phyloP scores from a whole-genome alignment of 2,329 filamentous ascomycete species.

The Calycina herbarum region DNA sequence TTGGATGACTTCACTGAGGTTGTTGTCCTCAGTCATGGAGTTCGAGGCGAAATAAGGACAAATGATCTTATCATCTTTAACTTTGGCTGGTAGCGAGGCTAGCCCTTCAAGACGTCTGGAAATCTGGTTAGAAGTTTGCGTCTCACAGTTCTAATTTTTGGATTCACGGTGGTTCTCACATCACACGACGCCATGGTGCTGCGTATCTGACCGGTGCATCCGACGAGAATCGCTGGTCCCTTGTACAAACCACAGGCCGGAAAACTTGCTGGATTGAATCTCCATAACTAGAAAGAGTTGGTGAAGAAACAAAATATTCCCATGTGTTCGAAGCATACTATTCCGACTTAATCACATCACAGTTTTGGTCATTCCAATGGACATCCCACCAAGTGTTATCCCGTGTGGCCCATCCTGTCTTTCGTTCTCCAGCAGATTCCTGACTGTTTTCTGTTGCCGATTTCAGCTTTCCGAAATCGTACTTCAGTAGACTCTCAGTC shows the following conservation, averaged over 20 bases:
- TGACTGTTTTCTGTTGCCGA: not conserved
- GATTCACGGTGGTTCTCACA: not conserved
- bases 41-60: not conserved
- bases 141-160: too few relatives aligned
- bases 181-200: conserved; percentile 1
- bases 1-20: not conserved
- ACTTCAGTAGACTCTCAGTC: not conserved
- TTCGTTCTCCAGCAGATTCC: not conserved
- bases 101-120: not conserved
- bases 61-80: not conserved
- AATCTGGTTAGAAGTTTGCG: not conserved
- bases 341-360: not conserved
- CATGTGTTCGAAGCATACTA: not conserved
- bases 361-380: not conserved
- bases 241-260: not conserved
- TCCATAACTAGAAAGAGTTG: not conserved
- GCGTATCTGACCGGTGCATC: not conserved
- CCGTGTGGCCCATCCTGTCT: not conserved
- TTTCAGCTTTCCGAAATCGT: not conserved
- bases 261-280: not conserved
- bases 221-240: not conserved
- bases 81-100: not conserved
- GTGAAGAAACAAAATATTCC: too few relatives aligned
- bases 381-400: not conserved
- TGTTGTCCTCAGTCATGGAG: not conserved